Percentiles rank a stretch among this genome's conserved stretches.
These are phyloP conservation scores for Oidiodendron maius DNA, from an alignment of 495 filamentous ascomycete genomes.

Conservation along the genomic window DNA sequence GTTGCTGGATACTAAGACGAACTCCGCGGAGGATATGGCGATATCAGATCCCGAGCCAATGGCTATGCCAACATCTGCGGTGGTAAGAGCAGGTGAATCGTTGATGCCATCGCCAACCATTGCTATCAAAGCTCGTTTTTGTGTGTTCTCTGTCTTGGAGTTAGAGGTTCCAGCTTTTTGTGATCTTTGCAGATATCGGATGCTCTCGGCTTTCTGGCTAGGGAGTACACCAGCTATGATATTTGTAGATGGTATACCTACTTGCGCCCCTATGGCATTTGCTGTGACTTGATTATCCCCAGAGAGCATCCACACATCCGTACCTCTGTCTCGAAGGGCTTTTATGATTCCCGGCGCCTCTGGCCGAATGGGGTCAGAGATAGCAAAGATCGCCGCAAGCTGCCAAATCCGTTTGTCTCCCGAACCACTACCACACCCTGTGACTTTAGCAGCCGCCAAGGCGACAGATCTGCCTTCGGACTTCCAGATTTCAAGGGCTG, in stretches of 20 bases:
- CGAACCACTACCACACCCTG: slow-evolving; percentile 16
- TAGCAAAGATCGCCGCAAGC: slow-evolving; percentile 46
- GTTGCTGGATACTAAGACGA: slow-evolving; percentile 74
- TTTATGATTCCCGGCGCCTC: slow-evolving; percentile 62
- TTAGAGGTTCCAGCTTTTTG: slow-evolving; percentile 27
- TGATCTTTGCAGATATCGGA: slow-evolving; percentile 66
- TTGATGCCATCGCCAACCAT: slow-evolving; percentile 73
- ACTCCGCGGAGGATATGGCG: slow-evolving; percentile 71
- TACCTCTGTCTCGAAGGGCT: slow-evolving; percentile 55
- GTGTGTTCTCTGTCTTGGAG: slow-evolving; percentile 15
- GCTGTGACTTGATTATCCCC: slow-evolving; percentile 75
- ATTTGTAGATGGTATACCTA: slow-evolving; percentile 68
- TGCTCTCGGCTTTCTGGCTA: slow-evolving; percentile 76
- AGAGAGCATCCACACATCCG: slow-evolving; percentile 85
- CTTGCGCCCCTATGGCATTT: slow-evolving; percentile 59
- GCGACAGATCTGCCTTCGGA: slow-evolving; percentile 65
- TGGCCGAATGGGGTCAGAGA: slow-evolving; percentile 69
- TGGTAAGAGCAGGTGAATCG: slow-evolving; percentile 72
- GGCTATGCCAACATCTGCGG: slow-evolving; percentile 75
- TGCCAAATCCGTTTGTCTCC: slow-evolving; percentile 22
- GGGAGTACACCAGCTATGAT: slow-evolving; percentile 86
- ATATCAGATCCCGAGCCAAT: slow-evolving; percentile 79
- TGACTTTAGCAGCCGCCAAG: slow-evolving; percentile 47
- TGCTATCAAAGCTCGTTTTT: slow-evolving; percentile 11
- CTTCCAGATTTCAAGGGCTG: slow-evolving; percentile 59